phyloP scores from a whole-genome alignment of 75 land plant species.

The Picea glauca region DNA sequence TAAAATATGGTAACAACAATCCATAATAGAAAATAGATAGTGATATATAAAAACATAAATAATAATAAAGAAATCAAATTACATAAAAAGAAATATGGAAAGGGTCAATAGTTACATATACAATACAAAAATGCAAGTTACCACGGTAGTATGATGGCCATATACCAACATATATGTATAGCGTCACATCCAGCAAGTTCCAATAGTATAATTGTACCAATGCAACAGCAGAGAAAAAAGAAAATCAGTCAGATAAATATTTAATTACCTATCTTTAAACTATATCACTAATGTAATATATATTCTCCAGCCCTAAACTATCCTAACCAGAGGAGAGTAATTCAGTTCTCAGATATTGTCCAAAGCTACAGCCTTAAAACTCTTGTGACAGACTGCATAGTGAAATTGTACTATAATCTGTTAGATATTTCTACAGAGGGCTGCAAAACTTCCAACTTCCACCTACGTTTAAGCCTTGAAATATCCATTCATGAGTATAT shows the following conservation, averaged over 20 bases:
- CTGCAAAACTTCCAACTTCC: not conserved
- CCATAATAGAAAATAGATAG: conserved; percentile 7
- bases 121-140: conserved; percentile 8
- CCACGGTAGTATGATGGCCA: conserved; percentile 9
- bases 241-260: conserved; percentile 9
- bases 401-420: not conserved
- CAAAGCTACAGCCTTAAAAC: not conserved
- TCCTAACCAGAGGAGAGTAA: not conserved
- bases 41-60: conserved; percentile 1
- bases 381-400: too few species aligned
- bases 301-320: not conserved
- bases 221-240: conserved; percentile 6
- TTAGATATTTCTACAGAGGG: not conserved
- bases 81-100: not conserved
- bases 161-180: conserved; percentile 14
- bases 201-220: conserved; percentile 10
- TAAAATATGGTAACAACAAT: conserved; percentile 6
- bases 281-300: not conserved
- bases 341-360: not conserved
- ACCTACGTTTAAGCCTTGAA: not conserved
- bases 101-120: conserved; percentile 9
- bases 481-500: too few species aligned
- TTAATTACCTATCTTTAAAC: not conserved
- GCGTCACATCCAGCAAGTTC: conserved; percentile 14
- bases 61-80: not conserved